Evolutionary conservation across 345 rosid genomes (phyloP).

Genomic region (Lenwebbia sp.): DNA sequence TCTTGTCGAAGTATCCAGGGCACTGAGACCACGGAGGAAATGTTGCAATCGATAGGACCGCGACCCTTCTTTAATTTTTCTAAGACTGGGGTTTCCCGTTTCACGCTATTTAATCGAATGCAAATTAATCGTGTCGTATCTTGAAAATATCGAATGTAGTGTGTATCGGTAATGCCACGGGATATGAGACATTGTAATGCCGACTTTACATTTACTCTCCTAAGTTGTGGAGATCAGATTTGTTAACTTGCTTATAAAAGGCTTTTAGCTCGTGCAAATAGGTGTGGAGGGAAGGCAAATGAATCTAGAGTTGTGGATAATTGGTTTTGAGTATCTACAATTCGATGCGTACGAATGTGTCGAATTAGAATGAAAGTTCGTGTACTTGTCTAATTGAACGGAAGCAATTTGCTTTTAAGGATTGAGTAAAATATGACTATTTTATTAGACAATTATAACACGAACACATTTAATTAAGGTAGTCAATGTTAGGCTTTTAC

Average conservation of each 20-base stretch:
- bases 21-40: not conserved
- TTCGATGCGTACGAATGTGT: not conserved
- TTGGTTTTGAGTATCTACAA: not conserved
- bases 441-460: not conserved
- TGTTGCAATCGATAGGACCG: not conserved
- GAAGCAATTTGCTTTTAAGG: not conserved
- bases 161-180: not conserved
- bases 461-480: not conserved
- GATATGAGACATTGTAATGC: not conserved
- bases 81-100: too few relatives aligned
- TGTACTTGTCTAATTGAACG: not conserved
- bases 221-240: not conserved
- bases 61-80: not conserved
- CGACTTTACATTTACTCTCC: not conserved
- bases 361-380: not conserved
- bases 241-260: not conserved
- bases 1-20: not conserved
- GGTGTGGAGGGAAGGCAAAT: not conserved
- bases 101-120: not conserved
- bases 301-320: not conserved
- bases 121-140: not conserved
- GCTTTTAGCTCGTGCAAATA: not conserved
- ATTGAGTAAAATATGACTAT: not conserved
- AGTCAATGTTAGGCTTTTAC: not conserved
- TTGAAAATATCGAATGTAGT: not conserved